A percentile compares a stretch with the other conserved stretches of the same genome.
These are phyloP conservation scores for Neurospora sp. DNA, from an alignment of 495 filamentous ascomycete species.

Conservation along the genomic window DNA sequence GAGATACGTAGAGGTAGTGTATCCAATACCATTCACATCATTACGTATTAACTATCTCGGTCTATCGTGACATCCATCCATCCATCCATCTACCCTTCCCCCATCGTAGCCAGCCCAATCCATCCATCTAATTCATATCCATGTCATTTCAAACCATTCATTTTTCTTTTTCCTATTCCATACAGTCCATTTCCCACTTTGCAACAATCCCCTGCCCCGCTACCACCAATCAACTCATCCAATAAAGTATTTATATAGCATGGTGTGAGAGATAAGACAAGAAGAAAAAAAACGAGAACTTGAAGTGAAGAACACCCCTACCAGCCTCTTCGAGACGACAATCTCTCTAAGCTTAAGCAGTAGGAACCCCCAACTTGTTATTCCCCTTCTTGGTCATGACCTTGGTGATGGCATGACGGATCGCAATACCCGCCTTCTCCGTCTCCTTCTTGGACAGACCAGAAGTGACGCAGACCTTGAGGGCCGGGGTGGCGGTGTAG, in stretches of 20 bases:
- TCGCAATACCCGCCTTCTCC: constrained; percentile 78
- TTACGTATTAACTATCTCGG: background rate
- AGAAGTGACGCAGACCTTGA: constrained; percentile 84
- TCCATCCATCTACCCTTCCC: background rate
- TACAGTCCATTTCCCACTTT: background rate
- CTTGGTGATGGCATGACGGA: constrained; percentile 91
- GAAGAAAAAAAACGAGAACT: background rate
- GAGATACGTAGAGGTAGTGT: background rate
- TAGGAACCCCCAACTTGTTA: constrained; percentile 23
- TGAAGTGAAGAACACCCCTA: background rate
- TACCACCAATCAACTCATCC: background rate
- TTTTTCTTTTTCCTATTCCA: background rate
- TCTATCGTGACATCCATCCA: background rate
- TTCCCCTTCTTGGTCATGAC: constrained; percentile 50
- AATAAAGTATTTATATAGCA: background rate
- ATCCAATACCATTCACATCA: background rate
- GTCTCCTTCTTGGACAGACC: constrained; percentile 88
- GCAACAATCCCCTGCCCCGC: background rate
- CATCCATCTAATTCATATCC: background rate
- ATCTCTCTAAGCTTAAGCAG: constrained; percentile 3
- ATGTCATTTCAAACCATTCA: background rate
- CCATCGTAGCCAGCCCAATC: background rate
- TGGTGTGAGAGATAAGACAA: background rate
- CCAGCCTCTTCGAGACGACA: background rate
- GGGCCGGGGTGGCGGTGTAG: constrained; percentile 58